Base-by-base conservation (phyloP, 768 basidiomycete genomes). In the Tulasnella sp. region DNA sequence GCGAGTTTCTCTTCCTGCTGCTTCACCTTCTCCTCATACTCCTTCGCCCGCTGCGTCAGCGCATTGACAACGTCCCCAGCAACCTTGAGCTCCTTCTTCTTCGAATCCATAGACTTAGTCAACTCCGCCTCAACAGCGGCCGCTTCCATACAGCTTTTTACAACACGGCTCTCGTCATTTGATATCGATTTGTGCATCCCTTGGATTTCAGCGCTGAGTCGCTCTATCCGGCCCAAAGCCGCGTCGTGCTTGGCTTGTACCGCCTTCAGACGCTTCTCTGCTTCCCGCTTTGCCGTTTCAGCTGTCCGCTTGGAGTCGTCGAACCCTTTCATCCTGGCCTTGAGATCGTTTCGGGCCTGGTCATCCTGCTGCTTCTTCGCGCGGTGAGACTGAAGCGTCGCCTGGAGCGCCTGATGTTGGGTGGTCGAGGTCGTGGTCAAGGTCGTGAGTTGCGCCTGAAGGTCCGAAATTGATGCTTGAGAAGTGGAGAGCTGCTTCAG, bases 241-340 rank as follows among this genome's bases (percentile, higher is more conserved):
- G 76, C 82, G 66, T 87, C 83, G 31, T 84, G 80, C 61, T 78
- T 73, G 44, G 67, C 75, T 68, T 83, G 81, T 15, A 80, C 81
- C n/a, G 77, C 74, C 65, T 83, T 86, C 60, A 93, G 76, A 64
- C 83, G 83, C 74, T 88, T 92, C 71, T 98, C 94, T 3, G 85
- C 90, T 49, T 97, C 93, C 46, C 82, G 78, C 68, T 82, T 86
- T 53, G 75, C 71, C 52, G 79, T 75, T 71, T 99, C 96, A 10
- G 92, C 90, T 27, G 74, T 74, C 30, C 94, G 83, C 70, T 85
- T 87, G 55, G 81, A 74, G 68, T 99, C 94, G 64, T 99, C 94
- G 2, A 97, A 74, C 2, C 75, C 69, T 72, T 93, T 94, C 49
- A 87, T 87, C 50, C 84, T 83, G n/a, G 78, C 70, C 70, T 91